Base-by-base conservation (phyloP, 164 flowering plant species). In the Piper betle region DNA sequence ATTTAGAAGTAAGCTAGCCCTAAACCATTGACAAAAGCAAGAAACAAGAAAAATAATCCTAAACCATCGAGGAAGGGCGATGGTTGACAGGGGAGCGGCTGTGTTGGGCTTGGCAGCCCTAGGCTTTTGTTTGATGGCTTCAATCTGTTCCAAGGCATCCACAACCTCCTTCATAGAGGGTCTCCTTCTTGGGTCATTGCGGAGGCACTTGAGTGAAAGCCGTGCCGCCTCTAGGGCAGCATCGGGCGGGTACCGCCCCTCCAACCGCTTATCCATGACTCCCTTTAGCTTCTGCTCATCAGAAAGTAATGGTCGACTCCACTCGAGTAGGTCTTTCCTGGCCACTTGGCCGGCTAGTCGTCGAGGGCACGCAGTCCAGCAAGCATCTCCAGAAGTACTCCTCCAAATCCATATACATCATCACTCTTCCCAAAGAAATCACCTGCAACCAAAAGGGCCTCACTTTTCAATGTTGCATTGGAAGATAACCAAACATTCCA, bases 131-230 rank as follows among this genome's bases (percentile, higher is more conserved):
- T n/a, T n/a, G 79, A 68, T 60, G 9, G 80, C 73, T 63, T 67
- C 74, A 37, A 83, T 71, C 52, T 57, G 64, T 63, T 79, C 91
- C 59, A 91, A 66, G 13, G 72, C 63, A 63, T 77, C 81, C 58
- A 84, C 63, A 6, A 86, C 91, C 63, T 84, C 87, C 72, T 75
- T 75, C 97, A 91, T 91, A 12, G 91, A 72, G 57, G 96, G 97
- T 0, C 97, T 82, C 19, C 46, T 58, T 66, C 72, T 81, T 4
- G 83, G 89, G 40, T 91, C 91, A 5, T 71, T 1, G 58, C 55
- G 81, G 0, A 86, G 67, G 62, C 97, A 91, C 56, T 64, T 79
- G 13, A 82, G 74, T 63, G 84, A 71, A 43, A 88, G 89, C 64
- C 79, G 78, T 60, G 87, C 88, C 25, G 82, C 73, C 63, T 66